Evolutionary conservation across 331 rosid genomes (phyloP).

Genomic region (Ulmus americana): DNA sequence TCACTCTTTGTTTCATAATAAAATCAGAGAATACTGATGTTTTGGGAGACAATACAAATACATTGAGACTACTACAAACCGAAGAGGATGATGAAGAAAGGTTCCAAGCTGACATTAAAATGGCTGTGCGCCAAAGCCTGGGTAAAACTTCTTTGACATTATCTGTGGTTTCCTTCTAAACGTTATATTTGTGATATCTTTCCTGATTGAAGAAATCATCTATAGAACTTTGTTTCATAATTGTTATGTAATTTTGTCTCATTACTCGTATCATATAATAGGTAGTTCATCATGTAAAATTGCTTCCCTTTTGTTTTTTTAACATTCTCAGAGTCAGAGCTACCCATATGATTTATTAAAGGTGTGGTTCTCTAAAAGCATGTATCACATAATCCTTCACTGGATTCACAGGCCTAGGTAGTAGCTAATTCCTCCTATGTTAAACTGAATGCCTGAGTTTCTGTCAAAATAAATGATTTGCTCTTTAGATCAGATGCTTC

Average conservation of each 20-base stretch:
- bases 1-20: constrained; percentile 14
- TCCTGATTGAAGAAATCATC: constrained; percentile 2
- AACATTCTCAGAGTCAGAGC: neutral
- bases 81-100: constrained; percentile 85
- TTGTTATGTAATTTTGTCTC: neutral
- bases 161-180: neutral
- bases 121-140: constrained; percentile 85
- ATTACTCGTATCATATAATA: neutral
- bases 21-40: constrained; percentile 27
- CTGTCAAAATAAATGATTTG: too few relatives aligned
- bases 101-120: constrained; percentile 87
- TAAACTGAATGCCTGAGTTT: too few relatives aligned
- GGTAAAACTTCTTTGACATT: constrained; percentile 42
- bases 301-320: neutral
- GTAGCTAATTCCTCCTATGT: too few relatives aligned
- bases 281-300: neutral
- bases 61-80: constrained; percentile 43
- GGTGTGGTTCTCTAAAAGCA: too few relatives aligned
- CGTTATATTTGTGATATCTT: constrained; percentile 4
- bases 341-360: too few relatives aligned
- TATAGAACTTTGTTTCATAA: neutral
- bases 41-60: constrained; percentile 46
- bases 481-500: too few relatives aligned
- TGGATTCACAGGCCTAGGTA: too few relatives aligned
- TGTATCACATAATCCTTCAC: too few relatives aligned